Conservation (phyloP, 1,139 yeast genomes). For the Cylindricascospora bacillispora region DNA sequence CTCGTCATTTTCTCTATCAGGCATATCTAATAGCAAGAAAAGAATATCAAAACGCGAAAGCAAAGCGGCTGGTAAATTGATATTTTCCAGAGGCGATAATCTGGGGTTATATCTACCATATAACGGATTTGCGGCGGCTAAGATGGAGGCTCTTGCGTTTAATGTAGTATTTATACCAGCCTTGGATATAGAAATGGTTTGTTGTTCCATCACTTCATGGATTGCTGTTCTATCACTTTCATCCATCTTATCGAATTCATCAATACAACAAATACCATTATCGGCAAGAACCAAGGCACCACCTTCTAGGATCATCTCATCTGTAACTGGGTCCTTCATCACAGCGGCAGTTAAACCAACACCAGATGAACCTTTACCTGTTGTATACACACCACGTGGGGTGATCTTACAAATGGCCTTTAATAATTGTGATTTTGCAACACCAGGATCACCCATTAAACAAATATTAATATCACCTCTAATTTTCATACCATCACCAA, state of each 20-base stretch:
- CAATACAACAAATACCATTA: slow-evolving; percentile 97
- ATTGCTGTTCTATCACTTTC: slow-evolving; percentile 95
- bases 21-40: slow-evolving; percentile 77
- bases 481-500: slow-evolving; percentile 93
- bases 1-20: slow-evolving; percentile 70
- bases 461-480: slow-evolving; percentile 96
- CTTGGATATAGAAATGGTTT: slow-evolving; percentile 91
- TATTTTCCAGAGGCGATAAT: slow-evolving; percentile 86
- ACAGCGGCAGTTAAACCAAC: slow-evolving; percentile 99
- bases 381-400: slow-evolving; percentile 94
- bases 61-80: slow-evolving; percentile 92
- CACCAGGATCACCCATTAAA: slow-evolving; percentile 99
- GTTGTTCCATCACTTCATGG: slow-evolving; percentile 99
- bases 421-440: slow-evolving; percentile 92
- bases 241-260: slow-evolving; percentile 98
- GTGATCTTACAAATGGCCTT: slow-evolving; percentile 88
- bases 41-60: slow-evolving; percentile 89
- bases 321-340: slow-evolving; percentile 97
- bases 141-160: slow-evolving; percentile 88
- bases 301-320: slow-evolving; percentile 96
- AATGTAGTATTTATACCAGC: slow-evolving; percentile 96
- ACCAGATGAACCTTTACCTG: slow-evolving; percentile 98
- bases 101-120: slow-evolving; percentile 91
- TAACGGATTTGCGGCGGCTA: slow-evolving; percentile 97
- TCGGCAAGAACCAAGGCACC: slow-evolving; percentile 97